Conservation (phyloP, 108 stramenopile genomes). For the Nitzschia palea region DNA sequence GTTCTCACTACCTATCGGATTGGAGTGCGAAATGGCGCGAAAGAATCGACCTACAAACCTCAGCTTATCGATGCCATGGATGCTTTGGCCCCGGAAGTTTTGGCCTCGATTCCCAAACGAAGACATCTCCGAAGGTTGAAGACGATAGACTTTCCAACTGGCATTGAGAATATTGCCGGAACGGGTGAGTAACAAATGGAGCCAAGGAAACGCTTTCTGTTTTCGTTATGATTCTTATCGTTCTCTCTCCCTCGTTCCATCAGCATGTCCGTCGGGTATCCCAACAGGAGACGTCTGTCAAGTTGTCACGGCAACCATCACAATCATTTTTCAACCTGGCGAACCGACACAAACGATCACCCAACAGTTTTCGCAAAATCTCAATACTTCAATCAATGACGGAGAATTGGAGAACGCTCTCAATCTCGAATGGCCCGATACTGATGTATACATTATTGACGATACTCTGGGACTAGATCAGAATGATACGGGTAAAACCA, state of each 20-base stretch:
- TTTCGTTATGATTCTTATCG: background rate
- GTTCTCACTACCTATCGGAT: constrained; percentile 4
- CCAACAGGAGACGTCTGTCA: constrained; percentile 17
- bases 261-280: constrained; percentile 3
- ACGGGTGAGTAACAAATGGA: constrained; percentile 33
- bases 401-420: constrained; percentile 34
- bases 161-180: constrained; percentile 1
- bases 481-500: background rate
- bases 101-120: background rate
- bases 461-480: constrained; percentile 1
- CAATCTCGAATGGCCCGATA: constrained; percentile 2
- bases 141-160: constrained; percentile 14
- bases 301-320: constrained; percentile 12
- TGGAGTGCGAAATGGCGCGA: background rate
- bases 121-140: constrained; percentile 8
- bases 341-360: background rate
- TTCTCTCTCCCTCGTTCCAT: background rate
- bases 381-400: constrained; percentile 19
- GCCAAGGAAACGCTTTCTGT: no score
- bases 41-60: background rate
- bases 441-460: constrained; percentile 28
- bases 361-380: background rate
- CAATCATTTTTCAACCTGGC: constrained; percentile 25
- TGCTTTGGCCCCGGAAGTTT: constrained; percentile 24
- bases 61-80: constrained; percentile 39